phyloP scores from a whole-genome alignment of 768 basidiomycete genomes.

The Pleurotus platypus region DNA sequence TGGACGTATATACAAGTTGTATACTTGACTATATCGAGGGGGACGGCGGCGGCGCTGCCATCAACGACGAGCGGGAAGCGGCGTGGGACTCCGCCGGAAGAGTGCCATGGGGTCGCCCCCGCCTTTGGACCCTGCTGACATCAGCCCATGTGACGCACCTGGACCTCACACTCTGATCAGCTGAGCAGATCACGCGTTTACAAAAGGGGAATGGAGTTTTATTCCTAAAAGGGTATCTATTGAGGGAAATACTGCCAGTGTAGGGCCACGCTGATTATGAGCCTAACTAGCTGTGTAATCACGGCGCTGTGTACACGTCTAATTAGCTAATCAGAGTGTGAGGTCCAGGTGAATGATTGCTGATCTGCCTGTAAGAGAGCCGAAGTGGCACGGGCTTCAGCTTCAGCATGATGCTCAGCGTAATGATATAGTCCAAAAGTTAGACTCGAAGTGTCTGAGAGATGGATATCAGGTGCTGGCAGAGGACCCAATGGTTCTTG shows the following conservation, averaged over 20 bases:
- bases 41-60: not conserved
- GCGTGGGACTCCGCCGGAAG: not conserved
- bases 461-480: no score
- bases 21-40: not conserved
- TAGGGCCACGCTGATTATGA: not conserved
- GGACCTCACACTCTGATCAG: not conserved
- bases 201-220: not conserved
- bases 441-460: no score
- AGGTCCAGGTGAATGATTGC: no score
- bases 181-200: not conserved
- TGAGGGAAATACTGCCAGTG: conserved; percentile 3
- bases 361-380: no score
- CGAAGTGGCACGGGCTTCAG: no score
- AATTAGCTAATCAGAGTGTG: not conserved
- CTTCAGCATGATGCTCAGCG: no score
- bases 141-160: not conserved
- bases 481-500: no score
- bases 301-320: not conserved
- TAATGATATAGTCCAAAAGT: no score
- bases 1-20: not conserved
- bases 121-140: not conserved
- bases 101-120: not conserved
- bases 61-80: not conserved
- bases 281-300: conserved; percentile 1
- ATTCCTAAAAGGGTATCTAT: not conserved